These are phyloP conservation scores for Trypanosoma vivax DNA, from an alignment of 208 protist species.

Conservation along the genomic window DNA sequence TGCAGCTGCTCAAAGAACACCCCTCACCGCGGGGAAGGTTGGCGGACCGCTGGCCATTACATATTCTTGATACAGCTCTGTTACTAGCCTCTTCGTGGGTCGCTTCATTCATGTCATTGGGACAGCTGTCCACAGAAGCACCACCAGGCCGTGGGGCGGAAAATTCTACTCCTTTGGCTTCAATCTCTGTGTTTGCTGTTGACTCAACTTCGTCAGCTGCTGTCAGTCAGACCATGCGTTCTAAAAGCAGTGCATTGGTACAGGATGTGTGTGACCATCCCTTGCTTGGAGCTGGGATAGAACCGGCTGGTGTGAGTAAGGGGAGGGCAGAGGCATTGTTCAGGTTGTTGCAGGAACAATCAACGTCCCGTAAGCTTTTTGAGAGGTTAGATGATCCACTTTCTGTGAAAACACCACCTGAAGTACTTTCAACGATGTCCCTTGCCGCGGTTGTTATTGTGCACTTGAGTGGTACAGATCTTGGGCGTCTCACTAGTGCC, in stretches of 20 bases:
- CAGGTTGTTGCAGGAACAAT: background rate
- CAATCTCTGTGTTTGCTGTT: background rate
- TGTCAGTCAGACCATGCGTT: background rate
- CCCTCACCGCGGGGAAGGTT: background rate
- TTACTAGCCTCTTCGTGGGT: slow-evolving; percentile 23
- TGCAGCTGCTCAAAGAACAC: slow-evolving; percentile 3
- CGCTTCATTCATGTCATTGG: slow-evolving; percentile 24
- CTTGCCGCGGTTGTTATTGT: slow-evolving; percentile 16
- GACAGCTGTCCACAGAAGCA: slow-evolving; percentile 8
- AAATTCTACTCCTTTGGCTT: background rate
- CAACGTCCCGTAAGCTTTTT: slow-evolving; percentile 3
- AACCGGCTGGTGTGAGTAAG: background rate
- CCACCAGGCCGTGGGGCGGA: background rate
- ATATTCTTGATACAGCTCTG: slow-evolving; percentile 18
- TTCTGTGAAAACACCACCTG: slow-evolving; percentile 12
- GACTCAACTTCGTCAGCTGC: background rate
- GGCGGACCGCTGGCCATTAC: slow-evolving; percentile 5
- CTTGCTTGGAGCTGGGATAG: slow-evolving; percentile 14
- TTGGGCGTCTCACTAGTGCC: slow-evolving; percentile 2
- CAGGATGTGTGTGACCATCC: slow-evolving; percentile 25
- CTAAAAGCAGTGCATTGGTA: background rate
- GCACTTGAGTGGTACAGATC: slow-evolving; percentile 12
- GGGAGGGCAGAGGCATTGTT: background rate
- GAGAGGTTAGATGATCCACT: slow-evolving; percentile 9
- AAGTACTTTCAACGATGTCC: slow-evolving; percentile 6